Base-by-base conservation (phyloP, 345 rosid species). In the Ceriops tagal region DNA sequence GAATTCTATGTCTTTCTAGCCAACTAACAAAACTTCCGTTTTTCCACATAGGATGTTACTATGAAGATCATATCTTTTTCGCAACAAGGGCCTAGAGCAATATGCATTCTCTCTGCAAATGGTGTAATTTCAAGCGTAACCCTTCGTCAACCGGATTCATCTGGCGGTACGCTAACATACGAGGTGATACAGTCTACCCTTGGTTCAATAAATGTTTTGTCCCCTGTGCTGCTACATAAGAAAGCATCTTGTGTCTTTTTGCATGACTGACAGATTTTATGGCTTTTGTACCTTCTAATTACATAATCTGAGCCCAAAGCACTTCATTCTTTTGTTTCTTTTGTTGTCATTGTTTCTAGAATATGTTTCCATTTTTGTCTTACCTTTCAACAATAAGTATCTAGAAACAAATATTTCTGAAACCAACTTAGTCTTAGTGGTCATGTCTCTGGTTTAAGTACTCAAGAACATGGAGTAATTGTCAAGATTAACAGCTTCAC, bases 71-170 rank as follows among this genome's bases (percentile, higher is more conserved):
- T 78, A 34, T 73, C 78, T 18, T 78, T 78, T 66, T 73, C 81
- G n/a, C 81, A 73, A 66, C 81, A 78, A 78, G 81, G 77, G 5
- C 75, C 81, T 57, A 78, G 78, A 8, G 80, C 80, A 13, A 72
- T 73, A 72, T 77, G 80, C 52, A 60, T 77, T 20, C 80, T 77
- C 53, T 77, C 80, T 51, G 80, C 80, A 19, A 77, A 77, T 67
- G 80, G 80, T 58, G 73, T 72, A 62, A 77, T 77, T 52, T 78
- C 81, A 52, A 78, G 74, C 57, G 81, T 73, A 51, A 78, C 81
- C 6, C 81, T 78, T 58, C 81, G 75, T 13, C 81, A 78, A 60
- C 78, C 81, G 37, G 77, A 73, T 66, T 78, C 81, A 13, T 78
- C 81, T 47, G 78, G 78, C 15, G 81, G 78, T 34, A 78, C 81